Conservation (phyloP, 176 grass and related monocot species). For the Stipa capillata region DNA sequence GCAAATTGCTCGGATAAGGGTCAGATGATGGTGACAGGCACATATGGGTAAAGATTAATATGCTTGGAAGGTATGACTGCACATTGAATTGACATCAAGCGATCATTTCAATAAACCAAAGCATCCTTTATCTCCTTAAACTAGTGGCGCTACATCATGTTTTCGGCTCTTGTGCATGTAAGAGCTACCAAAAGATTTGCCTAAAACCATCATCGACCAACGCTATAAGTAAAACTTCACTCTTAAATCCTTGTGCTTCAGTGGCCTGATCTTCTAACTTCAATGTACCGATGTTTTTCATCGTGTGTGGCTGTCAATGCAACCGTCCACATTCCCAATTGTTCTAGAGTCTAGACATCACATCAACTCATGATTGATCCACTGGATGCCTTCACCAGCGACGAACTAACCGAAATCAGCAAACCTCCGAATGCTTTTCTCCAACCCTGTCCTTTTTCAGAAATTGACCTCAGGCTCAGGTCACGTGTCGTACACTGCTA, state of each 20-base stretch:
- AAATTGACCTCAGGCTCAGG: background rate
- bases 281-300: background rate
- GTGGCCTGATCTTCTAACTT: background rate
- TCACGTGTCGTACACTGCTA: background rate
- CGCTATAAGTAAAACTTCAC: background rate
- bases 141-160: background rate
- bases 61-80: background rate
- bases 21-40: slow-evolving; percentile 18
- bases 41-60: slow-evolving; percentile 4
- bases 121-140: background rate
- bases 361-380: background rate
- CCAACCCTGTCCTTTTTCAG: background rate
- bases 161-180: background rate
- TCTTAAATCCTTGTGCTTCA: background rate
- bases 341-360: background rate
- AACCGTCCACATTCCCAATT: background rate
- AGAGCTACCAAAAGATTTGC: background rate
- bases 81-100: background rate
- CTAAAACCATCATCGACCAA: background rate
- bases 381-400: background rate
- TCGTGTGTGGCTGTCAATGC: background rate
- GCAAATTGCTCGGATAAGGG: background rate
- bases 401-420: background rate
- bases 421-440: background rate
- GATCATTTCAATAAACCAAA: background rate